phyloP scores from a whole-genome alignment of 2,329 filamentous ascomycete genomes.

The Talaromyces sp. region DNA sequence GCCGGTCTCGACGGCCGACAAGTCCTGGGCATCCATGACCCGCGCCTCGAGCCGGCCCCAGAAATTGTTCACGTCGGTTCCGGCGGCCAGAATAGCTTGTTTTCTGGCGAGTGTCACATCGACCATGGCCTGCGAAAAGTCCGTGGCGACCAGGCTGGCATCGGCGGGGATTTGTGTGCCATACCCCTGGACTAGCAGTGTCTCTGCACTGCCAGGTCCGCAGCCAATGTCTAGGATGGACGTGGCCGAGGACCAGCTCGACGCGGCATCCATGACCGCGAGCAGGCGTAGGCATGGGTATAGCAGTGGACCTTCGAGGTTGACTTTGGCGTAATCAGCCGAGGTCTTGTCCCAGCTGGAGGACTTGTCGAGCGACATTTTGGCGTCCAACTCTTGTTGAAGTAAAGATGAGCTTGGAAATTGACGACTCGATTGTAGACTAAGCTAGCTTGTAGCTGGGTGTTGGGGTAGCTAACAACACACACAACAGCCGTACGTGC shows the following conservation, averaged over 20 bases:
- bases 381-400: not conserved
- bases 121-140: slow-evolving; percentile 8
- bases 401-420: not conserved
- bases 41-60: not conserved
- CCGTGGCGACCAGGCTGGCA: slow-evolving; percentile 1
- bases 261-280: not conserved
- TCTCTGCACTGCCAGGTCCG: slow-evolving; percentile 4
- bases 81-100: not conserved
- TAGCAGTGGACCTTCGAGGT: not conserved
- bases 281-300: slow-evolving; percentile 3
- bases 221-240: slow-evolving; percentile 4
- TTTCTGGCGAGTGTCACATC: not conserved
- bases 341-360: slow-evolving; percentile 5
- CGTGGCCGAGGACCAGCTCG: not conserved
- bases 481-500: not conserved
- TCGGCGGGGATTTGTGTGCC: not conserved
- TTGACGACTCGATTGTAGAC: not conserved
- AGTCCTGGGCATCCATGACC: slow-evolving; percentile 8
- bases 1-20: not conserved
- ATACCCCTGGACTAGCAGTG: slow-evolving; percentile 4
- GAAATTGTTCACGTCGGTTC: not conserved
- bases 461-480: too few species aligned
- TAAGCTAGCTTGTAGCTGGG: too few species aligned
- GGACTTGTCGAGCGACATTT: not conserved
- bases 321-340: slow-evolving; percentile 1